Evolutionary conservation across 2,329 filamentous ascomycete genomes (phyloP), one percentile per base, ranked within the genome.

Genomic region (Fusarium sp.): DNA sequence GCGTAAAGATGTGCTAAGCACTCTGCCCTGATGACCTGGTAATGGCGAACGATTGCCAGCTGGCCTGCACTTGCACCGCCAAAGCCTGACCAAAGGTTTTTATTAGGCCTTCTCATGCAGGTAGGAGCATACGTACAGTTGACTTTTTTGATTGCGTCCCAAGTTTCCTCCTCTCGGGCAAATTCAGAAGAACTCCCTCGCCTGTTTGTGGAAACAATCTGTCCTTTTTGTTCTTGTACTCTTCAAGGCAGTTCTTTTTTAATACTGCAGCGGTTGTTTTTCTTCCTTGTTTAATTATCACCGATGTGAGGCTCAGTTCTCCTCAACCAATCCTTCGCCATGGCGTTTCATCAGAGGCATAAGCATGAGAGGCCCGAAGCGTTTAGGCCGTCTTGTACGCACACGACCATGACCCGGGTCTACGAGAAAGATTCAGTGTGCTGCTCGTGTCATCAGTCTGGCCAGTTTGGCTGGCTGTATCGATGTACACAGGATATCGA

Each of bases 391-490:
- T 77, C 80, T 68, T 95, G 93, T 81, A 93, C 90, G 3, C 93
- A 95, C 79, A 83, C 91, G 54, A 91, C 87, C 65, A 92, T 95
- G 88, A 89, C 90, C 11, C 90, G 92, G 32, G 81, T 94, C 52
- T 93, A 91, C 76, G 88, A 87, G 37, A 67, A 82, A 23, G 80
- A 85, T 32, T 81, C 85, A 56, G 78, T 81, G 20, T 97, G 94
- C 82, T 82, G 87, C 9, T 79, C 86, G 27, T 97, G 94, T 77
- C 83, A 84, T 43, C 83, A 83, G 45, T 81, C 82, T 1, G 89
- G 92, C 0, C 82, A 86, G 18, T 86, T 92, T 63, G 93, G 93
- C 30, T 97, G 92, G 89, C 83, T 97, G 25, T 97, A 94, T 81
- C 86, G 88, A 68, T 97, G 94, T 81, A 89, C 87, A 14, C 90